Base-by-base conservation (phyloP, 495 filamentous ascomycete species). In the Haplographium delicatum region DNA sequence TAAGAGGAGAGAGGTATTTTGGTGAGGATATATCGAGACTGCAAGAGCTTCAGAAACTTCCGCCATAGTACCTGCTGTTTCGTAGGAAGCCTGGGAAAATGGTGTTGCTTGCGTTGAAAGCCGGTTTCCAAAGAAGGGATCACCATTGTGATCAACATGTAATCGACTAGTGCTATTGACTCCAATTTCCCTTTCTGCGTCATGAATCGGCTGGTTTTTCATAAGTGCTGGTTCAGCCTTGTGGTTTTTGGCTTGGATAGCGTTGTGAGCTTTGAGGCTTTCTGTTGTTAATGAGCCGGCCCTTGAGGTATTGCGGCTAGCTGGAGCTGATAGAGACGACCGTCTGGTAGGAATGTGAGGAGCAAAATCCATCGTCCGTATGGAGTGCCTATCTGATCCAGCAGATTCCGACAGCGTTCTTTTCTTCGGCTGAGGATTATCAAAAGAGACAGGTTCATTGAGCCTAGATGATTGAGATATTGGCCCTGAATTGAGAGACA, bases 1-100 rank as follows among this genome's bases (percentile, higher is more conserved):
- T 47, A 94, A 68, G 38, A 93, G 68, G 9, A 89, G 71, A 2
- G 88, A 91, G 51, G 83, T 81, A 54, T 95, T 96, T 62, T 89
- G 88, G 63, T 96, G 90, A 2, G 88, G 82, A 61, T 84, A 93
- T 27, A 95, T 83, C 50, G 80, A 83, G 38, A 96, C 81, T 15
- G 86, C 86, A 51, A 82, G 83, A 10, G 89, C 90, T 68, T 96
- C 88, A 38, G 80, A 81, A 35, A 85, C 73, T 58, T 83, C 82
- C 8, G 73, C 72, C 40, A 71, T 69, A 0, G 73, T 69, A 7
- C 60, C 60, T 47, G 69, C 72, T 45, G 76, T 78, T 46, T 74
- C 76, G 31, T 81, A 74, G 0, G 80, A 84, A 8, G 68, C 67
- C 53, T 78, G 73, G 2, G 80, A 83, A 53, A 82, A 80, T 42